Percentiles rank a stretch among this genome's conserved stretches.
Evolutionary conservation across 768 basidiomycete genomes (phyloP).

Genomic region (Naganishia vaughanmartiniae): DNA sequence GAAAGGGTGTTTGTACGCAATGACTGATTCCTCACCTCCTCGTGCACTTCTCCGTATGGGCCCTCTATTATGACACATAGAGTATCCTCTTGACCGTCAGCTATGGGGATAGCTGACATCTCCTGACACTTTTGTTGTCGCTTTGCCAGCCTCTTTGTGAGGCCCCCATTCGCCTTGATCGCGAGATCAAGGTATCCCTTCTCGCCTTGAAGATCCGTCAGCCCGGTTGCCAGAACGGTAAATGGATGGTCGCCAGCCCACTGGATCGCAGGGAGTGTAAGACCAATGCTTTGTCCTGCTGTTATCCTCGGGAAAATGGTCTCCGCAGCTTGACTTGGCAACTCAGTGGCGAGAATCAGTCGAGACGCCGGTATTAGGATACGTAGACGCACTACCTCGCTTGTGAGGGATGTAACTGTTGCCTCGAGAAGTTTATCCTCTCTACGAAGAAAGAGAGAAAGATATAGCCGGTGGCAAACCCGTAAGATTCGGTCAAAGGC

Average conservation of each 20-base stretch:
- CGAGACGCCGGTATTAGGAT: not conserved
- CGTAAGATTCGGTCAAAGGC: conserved; percentile 14
- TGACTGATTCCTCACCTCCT: not conserved
- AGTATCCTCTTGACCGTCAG: not conserved
- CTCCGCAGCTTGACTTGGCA: not conserved
- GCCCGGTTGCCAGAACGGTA: conserved; percentile 12
- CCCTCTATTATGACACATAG: conserved; percentile 4
- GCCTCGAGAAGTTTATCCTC: not conserved
- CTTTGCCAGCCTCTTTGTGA: not conserved
- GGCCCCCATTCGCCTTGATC: conserved; percentile 20
- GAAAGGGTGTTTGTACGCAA: too few relatives aligned
- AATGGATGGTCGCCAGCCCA: conserved; percentile 14
- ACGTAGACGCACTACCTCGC: not conserved
- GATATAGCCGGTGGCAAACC: not conserved
- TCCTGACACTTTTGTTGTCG: not conserved
- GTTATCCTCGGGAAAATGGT: not conserved
- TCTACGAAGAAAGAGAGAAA: not conserved
- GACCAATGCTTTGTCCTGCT: conserved; percentile 19
- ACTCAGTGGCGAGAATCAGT: not conserved
- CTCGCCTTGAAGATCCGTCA: not conserved
- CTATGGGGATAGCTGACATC: too few relatives aligned
- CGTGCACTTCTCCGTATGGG: conserved; percentile 1
- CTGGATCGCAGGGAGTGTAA: not conserved
- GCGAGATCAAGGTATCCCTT: conserved; percentile 13
- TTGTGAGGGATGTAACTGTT: conserved; percentile 1